Evolutionary conservation across 2,329 filamentous ascomycete genomes (phyloP).

Genomic region (Ceratocystis papillata): DNA sequence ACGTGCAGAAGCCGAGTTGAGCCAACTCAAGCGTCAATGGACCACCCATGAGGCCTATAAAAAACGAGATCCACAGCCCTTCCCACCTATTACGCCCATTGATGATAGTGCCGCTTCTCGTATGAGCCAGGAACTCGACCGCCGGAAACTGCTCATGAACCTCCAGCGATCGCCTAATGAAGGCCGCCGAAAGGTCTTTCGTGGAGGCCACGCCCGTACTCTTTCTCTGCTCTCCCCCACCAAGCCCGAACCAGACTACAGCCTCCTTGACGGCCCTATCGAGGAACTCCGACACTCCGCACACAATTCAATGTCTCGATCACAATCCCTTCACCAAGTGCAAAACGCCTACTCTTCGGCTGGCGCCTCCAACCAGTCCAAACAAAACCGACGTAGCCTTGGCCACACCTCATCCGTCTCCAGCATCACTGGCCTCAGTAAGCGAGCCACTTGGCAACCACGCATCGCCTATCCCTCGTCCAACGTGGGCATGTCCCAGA

Average conservation of each 20-base stretch:
- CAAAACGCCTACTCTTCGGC: conserved; percentile 19
- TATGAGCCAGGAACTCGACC: conserved; percentile 54
- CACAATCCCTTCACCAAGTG: conserved; percentile 21
- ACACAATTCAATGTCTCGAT: conserved; percentile 27
- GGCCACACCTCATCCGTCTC: conserved; percentile 25
- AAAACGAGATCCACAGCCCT: conserved; percentile 52
- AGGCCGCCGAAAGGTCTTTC: conserved; percentile 54
- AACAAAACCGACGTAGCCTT: conserved; percentile 10
- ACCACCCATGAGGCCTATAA: conserved; percentile 62
- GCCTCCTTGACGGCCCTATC: conserved; percentile 36
- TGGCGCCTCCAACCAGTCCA: conserved; percentile 16
- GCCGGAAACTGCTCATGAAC: conserved; percentile 56
- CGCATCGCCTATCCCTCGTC: conserved; percentile 34
- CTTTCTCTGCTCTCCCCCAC: conserved; percentile 73
- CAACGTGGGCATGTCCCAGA: conserved; percentile 51
- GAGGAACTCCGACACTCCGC: conserved; percentile 35
- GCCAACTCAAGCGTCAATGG: conserved; percentile 73
- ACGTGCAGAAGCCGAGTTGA: conserved; percentile 68
- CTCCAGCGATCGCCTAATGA: conserved; percentile 37
- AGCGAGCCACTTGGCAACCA: conserved; percentile 52
- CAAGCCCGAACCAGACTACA: conserved; percentile 38
- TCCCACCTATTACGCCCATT: conserved; percentile 26
- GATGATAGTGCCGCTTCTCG: conserved; percentile 34
- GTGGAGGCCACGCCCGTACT: conserved; percentile 50
- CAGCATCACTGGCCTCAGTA: conserved; percentile 35